Base-by-base conservation (phyloP, 768 basidiomycete species). In the Antrodiella citrinella region DNA sequence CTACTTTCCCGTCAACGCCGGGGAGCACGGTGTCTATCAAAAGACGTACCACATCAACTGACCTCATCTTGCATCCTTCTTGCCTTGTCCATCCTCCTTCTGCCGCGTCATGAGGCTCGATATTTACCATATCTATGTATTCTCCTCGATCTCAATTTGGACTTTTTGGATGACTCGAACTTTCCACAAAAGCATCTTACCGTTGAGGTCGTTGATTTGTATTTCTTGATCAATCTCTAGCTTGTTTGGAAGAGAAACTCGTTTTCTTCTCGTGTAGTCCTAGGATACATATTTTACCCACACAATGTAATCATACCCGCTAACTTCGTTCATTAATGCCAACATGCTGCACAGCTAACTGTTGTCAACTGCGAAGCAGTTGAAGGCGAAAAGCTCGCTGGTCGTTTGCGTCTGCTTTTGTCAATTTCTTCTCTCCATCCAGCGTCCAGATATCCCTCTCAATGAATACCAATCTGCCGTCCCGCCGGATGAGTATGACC, bases 391-490 rank as follows among this genome's bases (percentile, higher is more conserved):
- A 59, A 25, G 57, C 51, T 38, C 60, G 59, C 48, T 59, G 53
- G 26, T 48, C 45, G 40, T 47, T 51, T 23, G 56, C 45, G 26
- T 54, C 51, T 18, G 55, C 59, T 46, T 40, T 55, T 19, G 25
- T 35, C n/a, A 48, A 52, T 26, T 47, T 61, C 19, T 21, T 25
- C 49, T 73, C 68, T 2, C 54, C 45, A 25, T 53, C 65, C 47
- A 77, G 57, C 49, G 58, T 62, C 82, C 82, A 89, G 22, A 78
- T 69, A 58, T 91, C 86, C 45, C 84, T 67, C 62, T 91, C 88
- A 42, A 83, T 68, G 56, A 87, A 89, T 15, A 78, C 49, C 3
- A 76, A 84, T 25, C 73, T 64, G 18, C 86, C 82, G 47, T 71
- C 71, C 51, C 72, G 76, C 51, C 71, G 69, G 11, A 91, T 69